phyloP scores from a whole-genome alignment of 2,329 filamentous ascomycete genomes.

The Diatrype stigma region DNA sequence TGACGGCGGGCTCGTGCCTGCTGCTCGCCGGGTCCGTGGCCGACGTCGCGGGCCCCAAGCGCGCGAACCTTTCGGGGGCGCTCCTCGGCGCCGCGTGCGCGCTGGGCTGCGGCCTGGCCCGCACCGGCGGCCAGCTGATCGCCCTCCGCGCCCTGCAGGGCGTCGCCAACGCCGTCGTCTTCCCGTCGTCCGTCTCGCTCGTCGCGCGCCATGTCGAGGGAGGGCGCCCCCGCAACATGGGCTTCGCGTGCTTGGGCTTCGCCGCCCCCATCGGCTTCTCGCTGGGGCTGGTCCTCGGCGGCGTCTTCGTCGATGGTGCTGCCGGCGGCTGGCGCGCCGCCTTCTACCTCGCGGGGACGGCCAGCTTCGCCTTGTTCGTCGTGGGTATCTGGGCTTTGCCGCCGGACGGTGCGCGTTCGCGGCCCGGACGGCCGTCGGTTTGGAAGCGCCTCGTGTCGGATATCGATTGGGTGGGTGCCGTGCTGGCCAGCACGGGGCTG shows the following conservation, averaged over 20 bases:
- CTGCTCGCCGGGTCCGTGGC: slow-evolving; percentile 36
- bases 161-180: slow-evolving; percentile 31
- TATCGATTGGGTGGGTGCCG: slow-evolving; percentile 52
- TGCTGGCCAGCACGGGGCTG: slow-evolving; percentile 42
- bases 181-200: slow-evolving; percentile 33
- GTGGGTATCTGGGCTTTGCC: slow-evolving; percentile 6
- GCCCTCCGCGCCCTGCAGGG: slow-evolving; percentile 37
- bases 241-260: slow-evolving; percentile 40
- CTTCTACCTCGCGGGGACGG: slow-evolving; percentile 37
- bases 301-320: slow-evolving; percentile 43
- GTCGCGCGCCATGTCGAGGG: slow-evolving; percentile 26
- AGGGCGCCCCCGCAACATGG: slow-evolving; percentile 35
- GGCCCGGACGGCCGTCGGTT: slow-evolving; percentile 19
- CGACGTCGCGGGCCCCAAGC: slow-evolving; percentile 31
- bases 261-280: slow-evolving; percentile 46
- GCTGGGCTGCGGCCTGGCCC: slow-evolving; percentile 27
- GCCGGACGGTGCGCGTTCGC: slow-evolving; percentile 24
- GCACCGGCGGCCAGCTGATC: slow-evolving; percentile 30
- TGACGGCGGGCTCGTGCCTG: slow-evolving; percentile 13
- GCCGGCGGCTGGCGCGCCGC: slow-evolving; percentile 43
- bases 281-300: slow-evolving; percentile 45
- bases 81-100: slow-evolving; percentile 26
- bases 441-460: slow-evolving; percentile 33
- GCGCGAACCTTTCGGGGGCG: slow-evolving; percentile 30
- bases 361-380: slow-evolving; percentile 32